These are phyloP conservation scores for Colletotrichum tabaci DNA, from an alignment of 2,329 filamentous ascomycete species.

Conservation along the genomic window DNA sequence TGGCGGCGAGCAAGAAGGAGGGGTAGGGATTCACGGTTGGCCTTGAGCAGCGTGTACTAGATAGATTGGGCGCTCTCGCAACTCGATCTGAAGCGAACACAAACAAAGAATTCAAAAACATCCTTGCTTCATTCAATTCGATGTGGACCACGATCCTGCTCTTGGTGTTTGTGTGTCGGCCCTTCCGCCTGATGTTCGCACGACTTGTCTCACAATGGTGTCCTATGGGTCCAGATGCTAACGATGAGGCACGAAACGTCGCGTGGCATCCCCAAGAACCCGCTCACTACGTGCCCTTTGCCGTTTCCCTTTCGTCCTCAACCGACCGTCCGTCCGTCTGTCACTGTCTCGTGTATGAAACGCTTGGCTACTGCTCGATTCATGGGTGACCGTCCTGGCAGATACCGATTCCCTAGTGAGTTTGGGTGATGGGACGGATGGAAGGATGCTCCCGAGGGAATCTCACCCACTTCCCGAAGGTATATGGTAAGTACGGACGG, in stretches of 20 bases:
- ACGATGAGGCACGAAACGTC: slow-evolving; percentile 35
- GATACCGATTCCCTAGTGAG: background rate
- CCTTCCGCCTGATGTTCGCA: background rate
- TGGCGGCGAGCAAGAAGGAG: slow-evolving; percentile 25
- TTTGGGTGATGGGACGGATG: background rate
- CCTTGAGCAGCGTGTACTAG: slow-evolving; percentile 32
- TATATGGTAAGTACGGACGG: background rate
- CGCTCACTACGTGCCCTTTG: background rate
- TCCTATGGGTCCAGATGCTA: slow-evolving; percentile 2
- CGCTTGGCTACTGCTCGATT: slow-evolving; percentile 7
- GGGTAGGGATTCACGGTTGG: slow-evolving; percentile 12
- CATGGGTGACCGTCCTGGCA: background rate
- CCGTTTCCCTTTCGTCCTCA: background rate
- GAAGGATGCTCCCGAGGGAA: background rate
- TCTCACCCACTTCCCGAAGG: background rate
- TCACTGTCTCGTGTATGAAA: slow-evolving; percentile 10
- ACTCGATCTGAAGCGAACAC: slow-evolving; percentile 34
- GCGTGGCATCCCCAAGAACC: slow-evolving; percentile 19
- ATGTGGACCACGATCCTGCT: background rate
- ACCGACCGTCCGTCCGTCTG: background rate
- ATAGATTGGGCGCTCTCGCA: slow-evolving; percentile 36
- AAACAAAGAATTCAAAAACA: slow-evolving; percentile 19
- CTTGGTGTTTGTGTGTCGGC: background rate
- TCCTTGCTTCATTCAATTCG: background rate
- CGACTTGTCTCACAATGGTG: background rate